Evolutionary conservation across 176 grass and related monocot genomes (phyloP), one percentile per base, ranked within the genome.

Genomic region (Luzula sylvatica): DNA sequence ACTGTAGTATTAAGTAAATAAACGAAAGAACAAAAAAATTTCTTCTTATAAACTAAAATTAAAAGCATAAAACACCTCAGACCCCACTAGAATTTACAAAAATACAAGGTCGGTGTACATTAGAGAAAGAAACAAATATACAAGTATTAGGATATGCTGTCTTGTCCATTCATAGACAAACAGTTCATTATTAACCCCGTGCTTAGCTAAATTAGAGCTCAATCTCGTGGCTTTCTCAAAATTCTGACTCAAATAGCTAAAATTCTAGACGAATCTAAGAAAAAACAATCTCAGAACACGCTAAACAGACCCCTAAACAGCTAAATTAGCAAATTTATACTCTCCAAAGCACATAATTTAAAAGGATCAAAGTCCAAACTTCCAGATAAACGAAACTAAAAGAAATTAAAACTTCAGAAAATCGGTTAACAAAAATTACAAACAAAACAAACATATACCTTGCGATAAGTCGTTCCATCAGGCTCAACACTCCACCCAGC

Each of bases 391-490:
- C 0, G 9, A 43, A 47, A 56, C 22, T 43, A 51, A 59, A 19
- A 40, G 25, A 21, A 11, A 22, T 41, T 64, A 17, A 29, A 20
- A 1, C 17, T 4, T 64, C 29, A 42, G 29, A 25, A 12, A 12
- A 39, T 30, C 20, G 25, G 51, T 43, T 28, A 3, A 12, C 39
- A n/a, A 44, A 15, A 26, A 26, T 20, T 53, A 28, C 18, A 45
- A 62, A 63, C 2, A 8, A 49, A 63, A 26, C 19, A 50, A 29
- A 53, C 42, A 65, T 23, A 32, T 22, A 82, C 89, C 83, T 75
- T 73, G 70, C 83, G 89, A 69, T 86, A 88, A 58, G 89, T 95
- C 57, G 77, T 85, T 46, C 89, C 89, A 61, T 95, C 89, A 21
- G 83, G 58, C 63, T 82, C 70, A 53, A 95, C 89, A 73, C 21